Conservation (phyloP, 305 asterid species). For the Rubia tinctorum region DNA sequence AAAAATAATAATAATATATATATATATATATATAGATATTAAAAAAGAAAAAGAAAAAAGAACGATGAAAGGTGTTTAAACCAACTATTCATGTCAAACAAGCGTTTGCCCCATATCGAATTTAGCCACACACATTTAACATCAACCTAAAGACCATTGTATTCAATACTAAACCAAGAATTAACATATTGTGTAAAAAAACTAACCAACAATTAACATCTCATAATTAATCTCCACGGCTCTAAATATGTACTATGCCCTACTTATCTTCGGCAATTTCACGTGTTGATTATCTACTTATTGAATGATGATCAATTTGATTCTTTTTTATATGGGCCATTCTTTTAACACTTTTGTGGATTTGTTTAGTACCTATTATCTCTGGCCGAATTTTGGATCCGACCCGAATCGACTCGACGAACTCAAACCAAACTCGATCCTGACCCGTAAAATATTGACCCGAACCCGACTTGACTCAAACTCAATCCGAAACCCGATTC, state of each 20-base stretch:
- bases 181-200: neutral
- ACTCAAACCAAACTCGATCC: no score
- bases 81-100: slow-evolving; percentile 18
- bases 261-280: neutral
- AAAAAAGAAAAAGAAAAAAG: no score
- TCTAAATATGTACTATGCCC: neutral
- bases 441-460: no score
- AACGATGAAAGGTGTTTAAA: slow-evolving; percentile 22
- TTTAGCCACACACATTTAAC: slow-evolving; percentile 34
- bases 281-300: slow-evolving; percentile 8
- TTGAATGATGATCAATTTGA: neutral
- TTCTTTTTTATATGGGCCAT: neutral
- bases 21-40: no score
- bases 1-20: no score
- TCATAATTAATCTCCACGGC: neutral
- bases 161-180: neutral
- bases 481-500: no score
- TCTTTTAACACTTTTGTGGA: neutral
- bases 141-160: slow-evolving; percentile 36
- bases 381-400: no score
- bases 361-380: neutral
- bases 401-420: no score
- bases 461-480: no score
- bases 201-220: neutral
- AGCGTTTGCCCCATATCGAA: slow-evolving; percentile 20